Evolutionary conservation across 768 basidiomycete species (phyloP).

Genomic region (Phlegmacium glaucopus): DNA sequence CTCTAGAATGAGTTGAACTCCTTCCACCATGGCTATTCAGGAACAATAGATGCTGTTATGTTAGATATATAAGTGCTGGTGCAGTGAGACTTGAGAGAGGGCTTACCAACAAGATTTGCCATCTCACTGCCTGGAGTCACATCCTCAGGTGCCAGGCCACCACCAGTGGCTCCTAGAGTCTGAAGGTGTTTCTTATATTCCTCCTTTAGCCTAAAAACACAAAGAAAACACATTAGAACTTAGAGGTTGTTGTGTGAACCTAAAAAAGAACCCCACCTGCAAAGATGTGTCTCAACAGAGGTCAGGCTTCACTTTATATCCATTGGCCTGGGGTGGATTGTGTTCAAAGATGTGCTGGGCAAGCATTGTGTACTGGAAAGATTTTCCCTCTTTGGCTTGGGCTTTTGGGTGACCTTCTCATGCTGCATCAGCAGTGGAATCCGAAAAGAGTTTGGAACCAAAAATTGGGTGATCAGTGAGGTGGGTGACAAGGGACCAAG

Average conservation of each 20-base stretch:
- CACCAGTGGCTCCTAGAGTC: constrained; percentile 12
- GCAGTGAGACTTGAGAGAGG: neutral
- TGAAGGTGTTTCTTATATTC: constrained; percentile 14
- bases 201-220: constrained; percentile 15
- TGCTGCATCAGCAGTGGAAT: constrained; percentile 21
- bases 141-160: constrained; percentile 10
- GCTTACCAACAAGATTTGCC: constrained; percentile 15
- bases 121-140: constrained; percentile 6
- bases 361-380: constrained; percentile 12
- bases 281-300: constrained; percentile 17
- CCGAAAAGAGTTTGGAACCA: constrained; percentile 21
- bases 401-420: constrained; percentile 16
- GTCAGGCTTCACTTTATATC: constrained; percentile 10
- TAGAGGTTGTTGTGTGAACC: neutral
- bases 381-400: constrained; percentile 17
- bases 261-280: neutral
- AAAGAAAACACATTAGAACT: too few relatives aligned
- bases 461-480: constrained; percentile 14
- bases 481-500: constrained; percentile 11
- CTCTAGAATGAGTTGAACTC: constrained; percentile 19
- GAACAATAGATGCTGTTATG: constrained; percentile 4
- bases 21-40: constrained; percentile 20
- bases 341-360: constrained; percentile 20
- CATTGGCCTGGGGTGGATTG: constrained; percentile 5
- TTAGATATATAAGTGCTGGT: neutral